Conservation (phyloP, 73 alveolate genomes). For the Paramecium tetraurelia region DNA sequence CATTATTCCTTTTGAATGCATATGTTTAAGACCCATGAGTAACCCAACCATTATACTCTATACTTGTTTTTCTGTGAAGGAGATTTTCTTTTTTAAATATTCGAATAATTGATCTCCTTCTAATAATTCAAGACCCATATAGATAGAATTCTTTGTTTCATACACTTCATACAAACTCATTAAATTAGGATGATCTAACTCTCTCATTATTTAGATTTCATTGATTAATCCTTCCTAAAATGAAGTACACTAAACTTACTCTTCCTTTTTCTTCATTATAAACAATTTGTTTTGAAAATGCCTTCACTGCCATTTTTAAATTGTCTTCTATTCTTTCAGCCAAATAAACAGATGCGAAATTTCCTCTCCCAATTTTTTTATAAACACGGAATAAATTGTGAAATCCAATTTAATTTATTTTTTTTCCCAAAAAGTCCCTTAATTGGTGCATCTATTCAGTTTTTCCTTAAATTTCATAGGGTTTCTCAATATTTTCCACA, state of each 20-base stretch:
- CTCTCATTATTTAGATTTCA: conserved; percentile 57
- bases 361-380: conserved; percentile 63
- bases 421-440: neutral
- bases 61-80: conserved; percentile 33
- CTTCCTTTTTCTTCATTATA: conserved; percentile 60
- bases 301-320: conserved; percentile 56
- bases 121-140: conserved; percentile 49
- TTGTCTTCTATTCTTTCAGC: conserved; percentile 61
- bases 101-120: conserved; percentile 58
- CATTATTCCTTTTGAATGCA: conserved; percentile 45
- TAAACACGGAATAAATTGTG: conserved; percentile 57
- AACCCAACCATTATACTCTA: neutral
- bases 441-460: neutral
- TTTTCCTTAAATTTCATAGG: conserved; percentile 4
- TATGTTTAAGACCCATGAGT: conserved; percentile 39
- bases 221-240: conserved; percentile 53
- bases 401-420: conserved; percentile 49
- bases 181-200: conserved; percentile 57
- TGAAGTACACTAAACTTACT: conserved; percentile 6
- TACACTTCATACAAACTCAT: conserved; percentile 61
- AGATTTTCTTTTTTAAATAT: conserved; percentile 15
- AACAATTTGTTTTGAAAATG: conserved; percentile 59
- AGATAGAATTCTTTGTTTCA: conserved; percentile 56
- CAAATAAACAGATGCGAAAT: conserved; percentile 62
- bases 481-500: neutral